These are phyloP conservation scores for Yamadazyma atlantica DNA, from an alignment of 1,139 yeast genomes.

Conservation along the genomic window DNA sequence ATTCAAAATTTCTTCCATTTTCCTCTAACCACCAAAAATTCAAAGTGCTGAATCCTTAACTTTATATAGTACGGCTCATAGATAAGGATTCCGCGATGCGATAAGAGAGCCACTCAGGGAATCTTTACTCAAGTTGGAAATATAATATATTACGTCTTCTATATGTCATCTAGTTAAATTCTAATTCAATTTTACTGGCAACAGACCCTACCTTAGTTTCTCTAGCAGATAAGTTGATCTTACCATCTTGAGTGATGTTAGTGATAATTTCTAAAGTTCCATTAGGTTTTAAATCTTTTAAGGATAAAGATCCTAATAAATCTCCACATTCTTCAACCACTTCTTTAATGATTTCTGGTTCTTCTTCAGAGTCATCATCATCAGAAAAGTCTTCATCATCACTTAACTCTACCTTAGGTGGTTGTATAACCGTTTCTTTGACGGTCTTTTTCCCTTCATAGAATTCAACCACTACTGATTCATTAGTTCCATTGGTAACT, in stretches of 20 bases:
- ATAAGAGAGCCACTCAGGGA: background rate
- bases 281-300: conserved; percentile 71
- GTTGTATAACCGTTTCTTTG: conserved; percentile 74
- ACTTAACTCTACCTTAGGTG: conserved; percentile 36
- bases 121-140: too few species aligned
- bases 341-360: conserved; percentile 75
- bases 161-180: conserved; percentile 10
- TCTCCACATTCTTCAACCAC: conserved; percentile 74
- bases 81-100: background rate
- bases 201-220: conserved; percentile 69
- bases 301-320: conserved; percentile 74
- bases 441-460: conserved; percentile 84
- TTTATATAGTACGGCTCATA: background rate
- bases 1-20: conserved; percentile 16
- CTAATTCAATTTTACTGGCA: conserved; percentile 52
- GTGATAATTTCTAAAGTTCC: conserved; percentile 73
- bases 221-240: conserved; percentile 80
- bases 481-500: conserved; percentile 59
- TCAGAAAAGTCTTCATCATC: conserved; percentile 36
- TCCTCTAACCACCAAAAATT: too few species aligned
- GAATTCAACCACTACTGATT: conserved; percentile 67
- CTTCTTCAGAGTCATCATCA: conserved; percentile 38
- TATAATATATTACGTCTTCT: conserved; percentile 3
- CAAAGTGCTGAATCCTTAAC: too few species aligned
- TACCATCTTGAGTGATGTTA: conserved; percentile 83